Base-by-base conservation (phyloP, 2,329 filamentous ascomycete species). In the Stenocarpella maydis region DNA sequence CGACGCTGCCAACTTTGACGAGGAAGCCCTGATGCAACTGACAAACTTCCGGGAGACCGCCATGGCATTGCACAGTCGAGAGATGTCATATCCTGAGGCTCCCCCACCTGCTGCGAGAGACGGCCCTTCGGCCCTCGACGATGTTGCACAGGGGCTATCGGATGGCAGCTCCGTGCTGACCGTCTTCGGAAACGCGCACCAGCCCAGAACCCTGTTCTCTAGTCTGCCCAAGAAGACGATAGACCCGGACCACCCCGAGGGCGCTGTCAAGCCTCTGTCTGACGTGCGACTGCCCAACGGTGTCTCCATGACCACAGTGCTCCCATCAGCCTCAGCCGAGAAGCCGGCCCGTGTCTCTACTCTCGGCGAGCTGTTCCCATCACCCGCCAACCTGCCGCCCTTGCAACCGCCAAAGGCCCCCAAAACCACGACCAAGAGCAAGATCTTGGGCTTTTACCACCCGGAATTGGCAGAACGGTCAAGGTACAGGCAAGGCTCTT, bases 141-240 rank as follows among this genome's bases (percentile, higher is more conserved):
- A 81, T 49, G 79, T 80, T 58, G 72, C 80, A 34, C 78, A 80
- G 21, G 77, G 79, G 4, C 78, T 79, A 28, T 77, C 82, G 24
- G 73, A 78, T 76, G 83, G 73, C 78, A 86, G 86, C 67, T 86
- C 89, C 19, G 90, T 95, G 7, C 83, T 98, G 69, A 95, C 93
- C 0, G 83, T 97, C 1, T 91, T 90, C 73, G 94, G 93, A 67
- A 92, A 90, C 73, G 92, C 92, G 49, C 89, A 91, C 1, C 89
- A 90, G 54, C 87, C 92, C 43, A 91, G 90, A 74, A 92, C 95
- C 71, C 83, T 98, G 4, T 98, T 96, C 78, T 97, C 95, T 4
- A 97, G 95, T 78, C 83, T 97, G 61, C 92, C 92, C 73, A 84
- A 87, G 67, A 81, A 83, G 15, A 71, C 76, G 1, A 78, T 80